Conservation (phyloP, 306 rosid genomes). For the Arachis stenosperma region DNA sequence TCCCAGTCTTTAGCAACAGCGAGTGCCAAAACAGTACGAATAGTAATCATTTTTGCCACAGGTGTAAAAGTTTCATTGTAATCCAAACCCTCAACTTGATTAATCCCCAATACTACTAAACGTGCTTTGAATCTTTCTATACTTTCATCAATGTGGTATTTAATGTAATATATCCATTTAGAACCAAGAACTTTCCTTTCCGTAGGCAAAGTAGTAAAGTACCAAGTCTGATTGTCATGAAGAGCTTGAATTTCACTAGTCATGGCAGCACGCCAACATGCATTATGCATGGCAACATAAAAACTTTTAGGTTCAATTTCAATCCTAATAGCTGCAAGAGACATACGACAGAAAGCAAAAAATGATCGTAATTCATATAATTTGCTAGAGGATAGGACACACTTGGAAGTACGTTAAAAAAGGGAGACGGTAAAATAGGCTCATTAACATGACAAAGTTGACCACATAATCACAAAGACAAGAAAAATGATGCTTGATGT, state of each 20-base stretch:
- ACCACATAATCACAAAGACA: background rate
- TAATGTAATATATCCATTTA: background rate
- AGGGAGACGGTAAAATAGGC: background rate
- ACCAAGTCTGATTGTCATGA: background rate
- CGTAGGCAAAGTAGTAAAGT: background rate
- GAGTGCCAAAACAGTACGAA: background rate
- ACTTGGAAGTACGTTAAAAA: background rate
- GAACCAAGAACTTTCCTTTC: background rate
- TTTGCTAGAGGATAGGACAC: background rate
- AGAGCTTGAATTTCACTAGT: background rate
- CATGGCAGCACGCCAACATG: background rate
- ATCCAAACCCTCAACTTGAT: background rate
- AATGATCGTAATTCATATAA: background rate
- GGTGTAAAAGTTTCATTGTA: background rate
- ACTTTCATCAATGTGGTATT: background rate
- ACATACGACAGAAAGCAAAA: background rate
- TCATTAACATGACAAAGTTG: background rate
- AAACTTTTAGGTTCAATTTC: background rate
- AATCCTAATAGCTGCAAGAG: background rate
- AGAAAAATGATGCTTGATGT: background rate
- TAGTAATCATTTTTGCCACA: background rate
- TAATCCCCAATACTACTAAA: background rate
- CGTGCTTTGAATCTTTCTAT: background rate
- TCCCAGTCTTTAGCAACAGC: background rate
- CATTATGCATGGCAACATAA: background rate